These are phyloP conservation scores for Talaromyces proteolyticus DNA, from an alignment of 495 filamentous ascomycete species.

Conservation along the genomic window DNA sequence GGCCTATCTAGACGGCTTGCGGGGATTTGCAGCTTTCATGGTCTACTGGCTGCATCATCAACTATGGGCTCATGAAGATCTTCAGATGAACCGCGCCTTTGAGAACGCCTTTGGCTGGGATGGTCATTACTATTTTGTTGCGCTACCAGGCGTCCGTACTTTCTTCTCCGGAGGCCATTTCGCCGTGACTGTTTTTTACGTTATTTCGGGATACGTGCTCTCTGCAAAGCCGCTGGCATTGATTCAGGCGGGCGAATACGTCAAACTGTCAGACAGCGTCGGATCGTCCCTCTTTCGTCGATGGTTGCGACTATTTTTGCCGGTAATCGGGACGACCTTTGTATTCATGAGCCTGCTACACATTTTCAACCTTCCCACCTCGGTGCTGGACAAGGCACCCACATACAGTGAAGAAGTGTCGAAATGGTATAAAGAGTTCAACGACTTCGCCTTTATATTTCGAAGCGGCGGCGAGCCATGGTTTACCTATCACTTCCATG, in stretches of 20 bases:
- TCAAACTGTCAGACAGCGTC: conserved; percentile 23
- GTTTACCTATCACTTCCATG: conserved; percentile 38
- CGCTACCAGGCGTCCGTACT: conserved; percentile 34
- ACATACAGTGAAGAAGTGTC: conserved; percentile 39
- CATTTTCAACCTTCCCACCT: conserved; percentile 35
- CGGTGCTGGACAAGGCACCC: conserved; percentile 7
- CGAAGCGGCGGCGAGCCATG: conserved; percentile 38
- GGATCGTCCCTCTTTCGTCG: conserved; percentile 41
- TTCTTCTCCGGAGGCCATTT: conserved; percentile 44
- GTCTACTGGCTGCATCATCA: conserved; percentile 39
- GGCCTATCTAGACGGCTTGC: conserved; percentile 45
- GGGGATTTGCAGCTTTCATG: conserved; percentile 48
- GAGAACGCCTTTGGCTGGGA: conserved; percentile 26
- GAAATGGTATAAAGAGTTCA: conserved; percentile 53
- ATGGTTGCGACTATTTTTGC: conserved; percentile 37
- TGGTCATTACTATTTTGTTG: conserved; percentile 18
- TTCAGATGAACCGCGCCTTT: conserved; percentile 14
- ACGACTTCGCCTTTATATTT: conserved; percentile 55
- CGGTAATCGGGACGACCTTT: conserved; percentile 41
- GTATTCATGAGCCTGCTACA: conserved; percentile 44
- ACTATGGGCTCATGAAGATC: conserved; percentile 24
- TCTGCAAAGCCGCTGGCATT: conserved; percentile 42
- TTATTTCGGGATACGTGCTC: conserved; percentile 55
- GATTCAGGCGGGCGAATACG: conserved; percentile 37
- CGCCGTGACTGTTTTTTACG: conserved; percentile 54